Evolutionary conservation across 352 stramenopile genomes (phyloP).

Genomic region (Phytophthora macrochlamydospora): DNA sequence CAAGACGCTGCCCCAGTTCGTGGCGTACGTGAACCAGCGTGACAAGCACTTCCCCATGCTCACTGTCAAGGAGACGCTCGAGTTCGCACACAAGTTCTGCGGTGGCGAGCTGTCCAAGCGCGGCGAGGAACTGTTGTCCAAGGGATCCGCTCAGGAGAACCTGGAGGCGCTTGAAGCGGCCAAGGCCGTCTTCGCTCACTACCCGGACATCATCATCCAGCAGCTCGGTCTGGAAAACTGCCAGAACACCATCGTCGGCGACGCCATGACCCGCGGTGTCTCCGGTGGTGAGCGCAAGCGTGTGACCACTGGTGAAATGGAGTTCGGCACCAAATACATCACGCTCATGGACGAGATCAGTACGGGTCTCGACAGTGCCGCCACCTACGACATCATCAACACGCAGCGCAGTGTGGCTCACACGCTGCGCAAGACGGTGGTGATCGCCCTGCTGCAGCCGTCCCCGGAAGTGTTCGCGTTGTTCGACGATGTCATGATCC

Average conservation of each 20-base stretch:
- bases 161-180: constrained; percentile 21
- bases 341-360: constrained; percentile 90
- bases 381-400: constrained; percentile 39
- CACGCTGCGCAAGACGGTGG: constrained; percentile 34
- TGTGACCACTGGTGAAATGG: constrained; percentile 86
- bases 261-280: constrained; percentile 54
- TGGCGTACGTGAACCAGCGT: constrained; percentile 52
- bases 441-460: constrained; percentile 85
- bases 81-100: constrained; percentile 51
- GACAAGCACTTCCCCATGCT: constrained; percentile 58
- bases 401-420: constrained; percentile 28
- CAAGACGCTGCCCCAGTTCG: constrained; percentile 45
- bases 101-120: constrained; percentile 24
- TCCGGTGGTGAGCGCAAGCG: constrained; percentile 77
- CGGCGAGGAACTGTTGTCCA: constrained; percentile 27
- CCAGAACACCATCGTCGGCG: constrained; percentile 53
- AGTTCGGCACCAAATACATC: constrained; percentile 76
- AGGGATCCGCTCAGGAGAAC: constrained; percentile 39
- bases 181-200: constrained; percentile 31
- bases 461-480: constrained; percentile 89
- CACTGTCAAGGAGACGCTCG: constrained; percentile 59
- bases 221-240: constrained; percentile 43
- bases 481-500: constrained; percentile 57
- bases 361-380: constrained; percentile 85
- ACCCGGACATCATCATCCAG: constrained; percentile 45